Evolutionary conservation across 106 monocot species (phyloP).

Genomic region (Agapanthus africanus): DNA sequence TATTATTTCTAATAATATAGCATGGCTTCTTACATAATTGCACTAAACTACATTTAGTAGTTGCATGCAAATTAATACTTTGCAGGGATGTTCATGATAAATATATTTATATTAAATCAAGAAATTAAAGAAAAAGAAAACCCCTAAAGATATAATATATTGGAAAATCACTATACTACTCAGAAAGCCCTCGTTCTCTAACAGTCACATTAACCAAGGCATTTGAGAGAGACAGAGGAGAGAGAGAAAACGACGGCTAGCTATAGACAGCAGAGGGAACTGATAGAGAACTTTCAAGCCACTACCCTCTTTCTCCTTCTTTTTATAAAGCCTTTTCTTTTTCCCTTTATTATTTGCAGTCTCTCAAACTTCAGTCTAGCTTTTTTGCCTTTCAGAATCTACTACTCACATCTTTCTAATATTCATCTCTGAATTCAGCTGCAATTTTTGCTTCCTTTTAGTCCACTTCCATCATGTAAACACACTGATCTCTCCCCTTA

Average conservation of each 20-base stretch:
- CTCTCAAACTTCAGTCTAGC: not conserved
- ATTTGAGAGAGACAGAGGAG: conserved; percentile 2
- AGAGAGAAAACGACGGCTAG: conserved; percentile 32
- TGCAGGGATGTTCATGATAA: not conserved
- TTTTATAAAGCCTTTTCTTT: conserved; percentile 1
- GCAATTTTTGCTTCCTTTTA: conserved; percentile 22
- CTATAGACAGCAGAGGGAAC: conserved; percentile 14
- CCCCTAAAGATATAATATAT: not conserved
- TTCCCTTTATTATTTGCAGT: not conserved
- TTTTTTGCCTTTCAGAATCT: not conserved
- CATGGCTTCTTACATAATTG: too few species aligned
- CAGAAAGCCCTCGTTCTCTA: conserved; percentile 13
- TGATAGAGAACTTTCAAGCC: conserved; percentile 36
- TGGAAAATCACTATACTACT: not conserved
- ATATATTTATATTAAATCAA: not conserved
- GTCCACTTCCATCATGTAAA: conserved; percentile 10
- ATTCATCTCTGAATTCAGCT: conserved; percentile 11
- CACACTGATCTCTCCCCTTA: not conserved
- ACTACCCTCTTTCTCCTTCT: conserved; percentile 14
- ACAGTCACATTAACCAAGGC: conserved; percentile 22
- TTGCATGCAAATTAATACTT: not conserved
- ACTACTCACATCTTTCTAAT: not conserved
- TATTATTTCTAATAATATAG: too few species aligned
- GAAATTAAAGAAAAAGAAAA: not conserved
- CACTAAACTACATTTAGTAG: too few species aligned